Base-by-base conservation (phyloP, 2,329 filamentous ascomycete species). In the Trichoderma cornu-damae region DNA sequence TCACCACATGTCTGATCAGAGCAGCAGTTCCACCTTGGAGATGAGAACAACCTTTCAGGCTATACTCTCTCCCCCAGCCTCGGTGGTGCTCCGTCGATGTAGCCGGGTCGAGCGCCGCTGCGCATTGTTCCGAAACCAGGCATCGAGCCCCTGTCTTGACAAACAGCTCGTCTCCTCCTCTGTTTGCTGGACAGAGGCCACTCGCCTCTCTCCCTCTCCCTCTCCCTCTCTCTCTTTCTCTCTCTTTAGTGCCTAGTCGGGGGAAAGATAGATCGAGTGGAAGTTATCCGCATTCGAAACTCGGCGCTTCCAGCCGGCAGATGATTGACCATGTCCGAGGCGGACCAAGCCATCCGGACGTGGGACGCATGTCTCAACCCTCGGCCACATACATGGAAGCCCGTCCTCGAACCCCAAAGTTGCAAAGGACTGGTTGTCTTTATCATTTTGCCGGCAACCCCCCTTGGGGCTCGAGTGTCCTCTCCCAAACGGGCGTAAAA, bases 311-410 rank as follows among this genome's bases (percentile, higher is more conserved):
- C n/a, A n/a, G n/a, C n/a, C n/a, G 37, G 34, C 8, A 52, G 24
- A 28, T 30, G 12, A 35, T 14, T 26, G 46, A 24, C 49, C 49
- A 42, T 28, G 18, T 24, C 46, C 28, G 38, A 32, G 38, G 52
- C 47, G 57, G 44, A 28, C 34, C 51, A 59, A 44, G 46, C 42
- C 57, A n/a, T 47, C 51, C 51, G 43, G 38, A 32, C 24, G 57
- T 59, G 40, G 57, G 47, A 60, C 54, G 43, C 38, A 56, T 57
- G 54, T 53, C 58, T 60, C 58, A 60, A 37, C 20, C 38, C 24
- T 58, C 58, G 58, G 58, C 28, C 47, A 8, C 47, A 24, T 38
- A 60, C 58, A 58, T 49, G 8, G 50, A 46, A 46, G 6, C 20
- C 40, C 40, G 42, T 34, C 51, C 12, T 28, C 57, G 47, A 40